Evolutionary conservation across 108 stramenopile species (phyloP).

Genomic region (Nitzschia putrida): DNA sequence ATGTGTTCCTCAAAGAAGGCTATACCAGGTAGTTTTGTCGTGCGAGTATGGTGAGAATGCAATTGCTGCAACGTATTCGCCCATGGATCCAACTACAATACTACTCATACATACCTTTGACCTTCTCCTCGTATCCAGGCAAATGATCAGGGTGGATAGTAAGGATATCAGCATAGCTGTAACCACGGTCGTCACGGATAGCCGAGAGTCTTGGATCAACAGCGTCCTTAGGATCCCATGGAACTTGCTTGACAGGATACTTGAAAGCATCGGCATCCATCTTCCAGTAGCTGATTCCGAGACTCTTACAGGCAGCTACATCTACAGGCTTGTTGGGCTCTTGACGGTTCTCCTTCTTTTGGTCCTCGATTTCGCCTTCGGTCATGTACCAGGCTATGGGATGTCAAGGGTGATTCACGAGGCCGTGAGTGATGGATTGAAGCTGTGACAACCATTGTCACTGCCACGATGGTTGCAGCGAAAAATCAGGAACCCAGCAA

Average conservation of each 20-base stretch:
- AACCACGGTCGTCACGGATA: constrained; percentile 73
- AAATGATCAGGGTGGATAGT: constrained; percentile 85
- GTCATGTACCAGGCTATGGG: constrained; percentile 72
- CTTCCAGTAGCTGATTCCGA: constrained; percentile 86
- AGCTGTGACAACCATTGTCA: neutral
- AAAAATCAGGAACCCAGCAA: neutral
- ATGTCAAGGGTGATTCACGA: too few species aligned
- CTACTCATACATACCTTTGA: constrained; percentile 63
- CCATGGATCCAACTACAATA: too few species aligned
- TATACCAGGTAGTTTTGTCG: too few species aligned
- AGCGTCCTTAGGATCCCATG: constrained; percentile 85
- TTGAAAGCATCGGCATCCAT: constrained; percentile 72
- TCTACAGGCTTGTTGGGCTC: constrained; percentile 72
- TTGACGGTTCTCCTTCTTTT: constrained; percentile 58
- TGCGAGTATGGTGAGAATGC: too few species aligned
- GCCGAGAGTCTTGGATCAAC: constrained; percentile 67
- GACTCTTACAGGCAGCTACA: constrained; percentile 47
- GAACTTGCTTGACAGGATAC: constrained; percentile 78
- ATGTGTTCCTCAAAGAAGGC: constrained; percentile 96
- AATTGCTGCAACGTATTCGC: too few species aligned
- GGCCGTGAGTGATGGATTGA: neutral
- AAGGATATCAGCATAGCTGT: constrained; percentile 91
- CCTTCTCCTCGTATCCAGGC: constrained; percentile 86
- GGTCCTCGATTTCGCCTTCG: constrained; percentile 63
- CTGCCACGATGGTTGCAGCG: too few species aligned